Conservation (phyloP, 1,284 basidiomycete species). For the Austroboletus niveus region DNA sequence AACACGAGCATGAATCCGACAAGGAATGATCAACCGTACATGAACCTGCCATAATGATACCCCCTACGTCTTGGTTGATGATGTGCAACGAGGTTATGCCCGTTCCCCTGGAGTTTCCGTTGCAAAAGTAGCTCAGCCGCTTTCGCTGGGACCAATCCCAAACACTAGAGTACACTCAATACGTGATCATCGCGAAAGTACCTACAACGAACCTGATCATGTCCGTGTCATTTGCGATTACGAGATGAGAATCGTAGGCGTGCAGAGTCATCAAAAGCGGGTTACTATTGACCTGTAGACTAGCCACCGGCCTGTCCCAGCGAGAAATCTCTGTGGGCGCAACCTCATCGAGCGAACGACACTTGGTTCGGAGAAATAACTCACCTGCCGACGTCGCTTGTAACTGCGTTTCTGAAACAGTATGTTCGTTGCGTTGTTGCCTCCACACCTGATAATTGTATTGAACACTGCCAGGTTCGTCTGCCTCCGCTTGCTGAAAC, state of each 20-base stretch:
- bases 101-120: conserved; percentile 82
- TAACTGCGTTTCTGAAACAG: conserved; percentile 67
- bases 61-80: conserved; percentile 95
- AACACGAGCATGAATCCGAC: neutral
- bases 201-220: conserved; percentile 70
- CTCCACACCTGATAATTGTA: conserved; percentile 98
- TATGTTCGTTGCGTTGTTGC: conserved; percentile 85
- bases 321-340: conserved; percentile 44
- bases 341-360: conserved; percentile 2
- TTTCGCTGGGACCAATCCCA: conserved; percentile 92
- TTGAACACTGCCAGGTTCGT: conserved; percentile 91
- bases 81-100: conserved; percentile 90
- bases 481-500: conserved; percentile 82
- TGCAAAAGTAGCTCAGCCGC: conserved; percentile 82
- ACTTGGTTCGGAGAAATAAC: conserved; percentile 26
- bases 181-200: neutral
- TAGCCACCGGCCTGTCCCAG: conserved; percentile 84
- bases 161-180: conserved; percentile 51
- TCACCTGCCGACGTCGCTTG: conserved; percentile 73
- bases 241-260: conserved; percentile 87
- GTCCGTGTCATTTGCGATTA: conserved; percentile 84
- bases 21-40: conserved; percentile 48
- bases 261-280: conserved; percentile 87
- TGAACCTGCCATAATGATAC: conserved; percentile 86
- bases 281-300: conserved; percentile 66